These are phyloP conservation scores for Bretschneidera sinensis DNA, from an alignment of 345 rosid genomes.

Conservation along the genomic window DNA sequence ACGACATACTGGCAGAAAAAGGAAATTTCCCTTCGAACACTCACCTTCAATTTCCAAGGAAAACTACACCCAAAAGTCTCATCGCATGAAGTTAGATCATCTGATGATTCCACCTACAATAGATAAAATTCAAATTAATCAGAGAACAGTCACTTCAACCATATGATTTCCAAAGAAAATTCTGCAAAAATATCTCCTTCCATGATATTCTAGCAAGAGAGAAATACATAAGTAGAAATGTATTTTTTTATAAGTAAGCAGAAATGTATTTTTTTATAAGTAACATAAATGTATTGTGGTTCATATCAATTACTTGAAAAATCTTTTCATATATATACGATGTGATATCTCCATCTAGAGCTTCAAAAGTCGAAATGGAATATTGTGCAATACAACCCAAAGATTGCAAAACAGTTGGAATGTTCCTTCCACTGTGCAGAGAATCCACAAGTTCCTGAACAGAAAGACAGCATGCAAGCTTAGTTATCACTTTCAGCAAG, in stretches of 20 bases:
- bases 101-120: conserved; percentile 42
- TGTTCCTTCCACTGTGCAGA: conserved; percentile 46
- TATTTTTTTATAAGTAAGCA: no score
- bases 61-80: conserved; percentile 37
- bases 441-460: conserved; percentile 64
- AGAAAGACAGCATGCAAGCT: neutral
- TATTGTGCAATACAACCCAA: conserved; percentile 77
- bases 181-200: conserved; percentile 4
- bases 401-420: conserved; percentile 82
- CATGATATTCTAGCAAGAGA: conserved; percentile 16
- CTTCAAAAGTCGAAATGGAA: conserved; percentile 54
- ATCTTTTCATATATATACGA: conserved; percentile 36
- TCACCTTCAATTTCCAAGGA: conserved; percentile 69
- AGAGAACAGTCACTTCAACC: conserved; percentile 11
- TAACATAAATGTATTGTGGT: conserved; percentile 14
- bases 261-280: no score
- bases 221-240: no score
- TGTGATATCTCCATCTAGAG: conserved; percentile 47
- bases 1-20: neutral
- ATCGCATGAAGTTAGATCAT: conserved; percentile 27
- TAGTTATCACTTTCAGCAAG: neutral
- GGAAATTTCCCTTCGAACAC: conserved; percentile 18
- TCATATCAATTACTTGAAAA: conserved; percentile 51
- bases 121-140: conserved; percentile 20
- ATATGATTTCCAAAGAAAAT: conserved; percentile 13